Percentiles rank a stretch among this genome's conserved stretches.
Evolutionary conservation across 441 rosid species (phyloP).

Genomic region (Pelargonium fulgidum): DNA sequence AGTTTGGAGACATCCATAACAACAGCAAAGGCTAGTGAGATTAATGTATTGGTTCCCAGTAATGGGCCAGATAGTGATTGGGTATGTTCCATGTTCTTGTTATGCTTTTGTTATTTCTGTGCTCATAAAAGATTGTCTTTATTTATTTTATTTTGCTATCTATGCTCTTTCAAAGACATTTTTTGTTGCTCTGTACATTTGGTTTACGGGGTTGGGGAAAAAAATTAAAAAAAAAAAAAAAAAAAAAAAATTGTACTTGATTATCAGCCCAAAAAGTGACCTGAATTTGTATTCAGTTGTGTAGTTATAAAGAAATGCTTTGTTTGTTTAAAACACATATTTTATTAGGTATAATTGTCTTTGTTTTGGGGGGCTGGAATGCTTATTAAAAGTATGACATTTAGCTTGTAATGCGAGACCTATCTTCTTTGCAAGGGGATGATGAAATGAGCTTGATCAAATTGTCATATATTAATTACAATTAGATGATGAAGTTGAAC

Average conservation of each 20-base stretch:
- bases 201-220: background rate
- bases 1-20: slow-evolving; percentile 70
- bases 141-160: background rate
- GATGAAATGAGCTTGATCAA: no score
- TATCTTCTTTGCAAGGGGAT: no score
- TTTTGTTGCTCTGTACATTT: background rate
- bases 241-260: background rate
- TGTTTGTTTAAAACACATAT: no score
- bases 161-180: background rate
- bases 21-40: slow-evolving; percentile 91
- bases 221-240: no score
- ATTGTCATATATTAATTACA: no score
- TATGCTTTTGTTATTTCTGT: slow-evolving; percentile 6
- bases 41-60: slow-evolving; percentile 84
- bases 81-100: slow-evolving; percentile 42
- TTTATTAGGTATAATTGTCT: background rate
- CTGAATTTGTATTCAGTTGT: background rate
- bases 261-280: background rate
- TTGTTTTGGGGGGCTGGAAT: no score
- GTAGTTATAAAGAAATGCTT: background rate
- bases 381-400: background rate
- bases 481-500: slow-evolving; percentile 8
- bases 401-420: background rate
- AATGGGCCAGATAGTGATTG: slow-evolving; percentile 56
- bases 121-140: background rate